A percentile compares a stretch with the other conserved stretches of the same genome.
These are phyloP conservation scores for Rubus parviflorus DNA, from an alignment of 306 rosid genomes.

Conservation along the genomic window DNA sequence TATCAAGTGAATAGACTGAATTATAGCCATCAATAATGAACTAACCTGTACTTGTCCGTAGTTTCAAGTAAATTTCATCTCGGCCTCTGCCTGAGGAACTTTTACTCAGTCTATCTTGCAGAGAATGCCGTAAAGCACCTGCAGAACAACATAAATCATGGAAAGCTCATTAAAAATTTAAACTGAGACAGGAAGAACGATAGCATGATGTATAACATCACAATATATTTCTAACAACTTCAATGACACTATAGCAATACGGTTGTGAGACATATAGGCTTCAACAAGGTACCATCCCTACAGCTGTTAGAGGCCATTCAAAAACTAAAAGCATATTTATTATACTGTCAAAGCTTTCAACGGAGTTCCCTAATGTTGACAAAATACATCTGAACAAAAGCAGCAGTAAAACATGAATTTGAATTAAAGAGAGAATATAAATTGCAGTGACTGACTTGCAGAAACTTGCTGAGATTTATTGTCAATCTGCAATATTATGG, in stretches of 20 bases:
- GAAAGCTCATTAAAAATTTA: constrained; percentile 10
- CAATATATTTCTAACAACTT: background rate
- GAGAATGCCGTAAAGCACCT: constrained; percentile 93
- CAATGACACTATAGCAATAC: background rate
- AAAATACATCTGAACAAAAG: background rate
- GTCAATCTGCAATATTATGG: constrained; percentile 88
- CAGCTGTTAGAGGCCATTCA: background rate
- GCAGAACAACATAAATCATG: constrained; percentile 24
- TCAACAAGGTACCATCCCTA: background rate
- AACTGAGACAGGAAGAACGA: constrained; percentile 18
- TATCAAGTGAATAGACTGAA: background rate
- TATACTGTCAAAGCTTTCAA: background rate
- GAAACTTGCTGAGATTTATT: constrained; percentile 93
- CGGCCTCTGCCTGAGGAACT: constrained; percentile 66
- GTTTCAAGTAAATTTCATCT: constrained; percentile 86
- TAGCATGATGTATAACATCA: background rate
- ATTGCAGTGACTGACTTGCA: constrained; percentile 64
- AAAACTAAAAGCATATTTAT: background rate
- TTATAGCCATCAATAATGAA: constrained; percentile 22
- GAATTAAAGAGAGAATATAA: background rate
- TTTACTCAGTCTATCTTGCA: constrained; percentile 91
- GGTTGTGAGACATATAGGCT: background rate
- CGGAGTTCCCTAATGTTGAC: background rate
- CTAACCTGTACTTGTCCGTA: constrained; percentile 92
- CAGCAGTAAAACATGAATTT: background rate